Evolutionary conservation across 2,329 filamentous ascomycete genomes (phyloP).

Genomic region (Aspergillus eucalypticola): DNA sequence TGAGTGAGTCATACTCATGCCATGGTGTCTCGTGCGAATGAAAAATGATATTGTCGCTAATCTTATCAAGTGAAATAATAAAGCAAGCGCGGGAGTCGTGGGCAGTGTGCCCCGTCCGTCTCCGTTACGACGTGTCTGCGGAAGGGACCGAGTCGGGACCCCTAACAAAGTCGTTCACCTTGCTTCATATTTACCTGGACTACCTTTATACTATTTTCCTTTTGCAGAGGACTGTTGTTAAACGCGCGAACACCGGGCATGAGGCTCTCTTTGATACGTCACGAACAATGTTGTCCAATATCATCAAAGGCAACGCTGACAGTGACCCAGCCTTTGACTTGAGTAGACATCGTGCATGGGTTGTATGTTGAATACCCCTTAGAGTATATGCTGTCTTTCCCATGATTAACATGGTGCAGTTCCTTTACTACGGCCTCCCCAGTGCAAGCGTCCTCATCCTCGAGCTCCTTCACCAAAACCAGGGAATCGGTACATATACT

Average conservation of each 20-base stretch:
- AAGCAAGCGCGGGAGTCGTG: constrained; percentile 28
- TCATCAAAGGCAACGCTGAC: constrained; percentile 30
- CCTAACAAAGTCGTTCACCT: constrained; percentile 21
- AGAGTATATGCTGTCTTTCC: neutral
- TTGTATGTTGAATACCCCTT: constrained; percentile 25
- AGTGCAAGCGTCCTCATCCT: constrained; percentile 35
- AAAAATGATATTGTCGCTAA: neutral
- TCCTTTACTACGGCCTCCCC: constrained; percentile 36
- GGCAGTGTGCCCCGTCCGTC: constrained; percentile 26
- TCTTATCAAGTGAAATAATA: constrained; percentile 25
- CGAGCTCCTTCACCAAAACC: constrained; percentile 36
- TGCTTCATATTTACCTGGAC: constrained; percentile 35
- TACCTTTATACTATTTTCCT: constrained; percentile 40
- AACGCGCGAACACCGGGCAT: constrained; percentile 34
- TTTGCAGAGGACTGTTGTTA: constrained; percentile 35
- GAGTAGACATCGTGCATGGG: constrained; percentile 37
- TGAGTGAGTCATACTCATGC: constrained; percentile 20
- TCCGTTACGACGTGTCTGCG: constrained; percentile 28
- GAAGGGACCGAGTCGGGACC: constrained; percentile 12
- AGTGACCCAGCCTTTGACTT: constrained; percentile 32
- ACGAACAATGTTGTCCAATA: constrained; percentile 31
- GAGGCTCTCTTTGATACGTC: constrained; percentile 35
- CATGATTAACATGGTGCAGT: constrained; percentile 18
- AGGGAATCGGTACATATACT: constrained; percentile 27
- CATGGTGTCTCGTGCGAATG: neutral